Evolutionary conservation across 352 stramenopile genomes (phyloP), one percentile per base, ranked within the genome.

Genomic region (Phytophthora palmivora): DNA sequence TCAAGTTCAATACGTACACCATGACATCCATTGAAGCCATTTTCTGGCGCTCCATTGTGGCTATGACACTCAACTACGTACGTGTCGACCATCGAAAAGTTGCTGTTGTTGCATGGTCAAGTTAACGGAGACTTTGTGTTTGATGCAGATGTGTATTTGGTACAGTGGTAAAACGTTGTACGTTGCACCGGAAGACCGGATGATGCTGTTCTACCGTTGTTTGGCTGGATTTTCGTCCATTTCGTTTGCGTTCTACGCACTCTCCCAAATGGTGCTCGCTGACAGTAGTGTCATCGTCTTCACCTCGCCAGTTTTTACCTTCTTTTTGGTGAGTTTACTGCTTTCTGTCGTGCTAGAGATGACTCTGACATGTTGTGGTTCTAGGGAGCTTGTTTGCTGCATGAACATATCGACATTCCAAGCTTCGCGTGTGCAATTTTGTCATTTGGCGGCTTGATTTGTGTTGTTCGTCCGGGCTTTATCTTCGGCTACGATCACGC

Each of bases 1-100:
- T 92, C 72, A 94, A 94, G 78, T 89, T 81, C 54, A 80, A 80
- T 36, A 89, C 81, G 37, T 88, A 74, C 70, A 78, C 61, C 33
- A 90, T 92, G 80, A 84, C 82, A n/a, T 87, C 86, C 7, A 83
- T 92, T 47, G 86, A 92, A 47, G 80, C 77, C 43, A 79, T 94
- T 56, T 91, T 94, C 65, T 94, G 83, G 85, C 81, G 83, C 33
- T 91, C 81, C 4, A 44, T 78, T 32, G 73, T 87, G 14, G 76
- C 73, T 18, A 72, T 87, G 32, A 0, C 54, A 6, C 73, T 89
- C 45, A 94, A 91, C 56, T 88, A 85, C 46, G 84, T 93, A 59
- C 39, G 79, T 48, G 11, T 50, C 16, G 26, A 24, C 12, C 7
- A 32, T 12, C 6, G 24, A 32, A 39, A 11, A n/a, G 21, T 24